Base-by-base conservation (phyloP, 345 rosid species). In the Eucalyptus cloeziana region DNA sequence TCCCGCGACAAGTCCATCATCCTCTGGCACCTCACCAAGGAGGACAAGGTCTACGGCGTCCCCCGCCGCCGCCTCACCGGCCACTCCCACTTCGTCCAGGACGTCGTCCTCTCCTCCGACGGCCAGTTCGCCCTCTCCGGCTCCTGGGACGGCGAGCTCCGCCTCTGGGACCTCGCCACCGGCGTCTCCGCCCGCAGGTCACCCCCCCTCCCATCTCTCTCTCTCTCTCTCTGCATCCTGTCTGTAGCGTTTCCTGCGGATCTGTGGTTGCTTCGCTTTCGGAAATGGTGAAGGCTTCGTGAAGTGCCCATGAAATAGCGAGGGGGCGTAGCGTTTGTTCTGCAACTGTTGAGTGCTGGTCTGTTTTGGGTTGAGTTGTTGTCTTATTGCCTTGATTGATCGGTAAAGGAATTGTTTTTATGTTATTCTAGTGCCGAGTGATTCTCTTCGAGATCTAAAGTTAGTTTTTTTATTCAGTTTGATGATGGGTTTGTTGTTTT, bases 81-180 rank as follows among this genome's bases (percentile, higher is more conserved):
- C 27, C 99, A 97, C 92, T 96, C 99, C 43, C 96, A 95, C 91
- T 97, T 96, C 81, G 98, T 96, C 6, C 92, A 97, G 92, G 99
- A 97, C 64, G 99, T 96, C 40, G 99, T 97, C 19, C 97, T 97
- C 71, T 97, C 99, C 22, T 97, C 98, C 31, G 99, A 97, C 71
- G 96, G 99, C 30, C 99, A 96, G 94, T 97, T 97, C 90, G 99
- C 99, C 3, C 97, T 97, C 60, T 97, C 99, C 49, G 98, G 99
- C 13, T 95, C 99, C 58, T 97, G 99, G 99, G 99, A 97, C 90
- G 95, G 98, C 44, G 99, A 97, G 95, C 99, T 97, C 44, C 99
- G 99, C 15, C 98, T 97, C 60, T 97, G 99, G 99, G 99, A 97
- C 88, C 96, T 97, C 51, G 91, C 92, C 24, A 25, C 96, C n/a